Evolutionary conservation across 768 basidiomycete species (phyloP), one percentile per base, ranked within the genome.

Genomic region (Boletus reticulatus): DNA sequence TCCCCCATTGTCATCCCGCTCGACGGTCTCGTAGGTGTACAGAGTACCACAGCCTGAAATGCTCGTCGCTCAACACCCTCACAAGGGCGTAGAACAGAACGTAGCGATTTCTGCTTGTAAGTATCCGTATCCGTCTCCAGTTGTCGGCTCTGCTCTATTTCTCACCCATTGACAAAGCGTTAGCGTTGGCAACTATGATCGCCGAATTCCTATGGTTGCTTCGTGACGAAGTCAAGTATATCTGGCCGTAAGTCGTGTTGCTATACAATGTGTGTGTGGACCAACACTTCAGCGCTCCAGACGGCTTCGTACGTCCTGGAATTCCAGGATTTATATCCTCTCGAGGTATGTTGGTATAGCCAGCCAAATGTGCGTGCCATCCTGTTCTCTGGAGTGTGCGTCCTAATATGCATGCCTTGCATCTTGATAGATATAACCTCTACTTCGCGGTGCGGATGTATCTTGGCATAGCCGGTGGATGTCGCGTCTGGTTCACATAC

Each of bases 161-260:
- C 29, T 29, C 29, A 29, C 29, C 29, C 7, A 11, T 32, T 10
- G 29, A 10, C 38, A 38, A 45, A 56, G 67, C 55, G 1, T 2
- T 51, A 1, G 50, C 61, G 0, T 42, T 64, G 12, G 48, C 24
- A 4, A 1, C 58, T 17, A 69, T 69, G 67, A 11, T 61, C 27
- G 10, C 31, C 2, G 67, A 68, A 13, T 62, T 50, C 27, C 1
- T n/a, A 0, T 61, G 45, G 36, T 41, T 52, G 2, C 10, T 69
- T 1, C 43, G 53, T 4, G 59, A 65, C 8, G 67, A 68, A 43
- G 9, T 39, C 16, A 58, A 50, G 37, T 3, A 46, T 7, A 31
- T 68, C 17, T 68, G 65, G 65, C 57, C 67, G 65, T 68, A 41
- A 61, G 67, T 56, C 9, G 4, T n/a, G 6, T 4, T 24, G 12